Conservation (phyloP, 495 filamentous ascomycete genomes). For the Aspergillus mulundensis region DNA sequence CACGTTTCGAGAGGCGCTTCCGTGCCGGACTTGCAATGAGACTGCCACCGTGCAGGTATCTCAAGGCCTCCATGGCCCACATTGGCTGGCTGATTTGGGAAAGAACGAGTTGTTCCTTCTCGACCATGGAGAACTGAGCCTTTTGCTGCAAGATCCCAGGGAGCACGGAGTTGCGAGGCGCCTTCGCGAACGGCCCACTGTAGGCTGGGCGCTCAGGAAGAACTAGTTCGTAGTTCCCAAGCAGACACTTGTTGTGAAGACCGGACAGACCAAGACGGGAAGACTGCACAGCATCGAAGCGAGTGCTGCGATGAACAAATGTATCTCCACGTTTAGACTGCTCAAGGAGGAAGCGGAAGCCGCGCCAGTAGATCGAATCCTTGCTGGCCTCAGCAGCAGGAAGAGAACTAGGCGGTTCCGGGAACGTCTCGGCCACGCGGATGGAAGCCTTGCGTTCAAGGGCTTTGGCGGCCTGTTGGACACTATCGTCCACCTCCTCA, state of each 20-base stretch:
- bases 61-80: constrained; percentile 78
- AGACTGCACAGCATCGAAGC: constrained; percentile 86
- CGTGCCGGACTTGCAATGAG: constrained; percentile 73
- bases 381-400: constrained; percentile 42
- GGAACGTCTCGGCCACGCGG: constrained; percentile 60
- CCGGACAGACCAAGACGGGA: constrained; percentile 63
- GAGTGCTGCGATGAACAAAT: constrained; percentile 75
- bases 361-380: constrained; percentile 88
- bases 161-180: constrained; percentile 49
- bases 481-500: constrained; percentile 32
- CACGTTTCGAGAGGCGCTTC: constrained; percentile 47
- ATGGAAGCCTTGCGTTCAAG: constrained; percentile 66
- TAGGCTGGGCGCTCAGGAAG: constrained; percentile 44
- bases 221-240: constrained; percentile 68
- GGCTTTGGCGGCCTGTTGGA: constrained; percentile 21
- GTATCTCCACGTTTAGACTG: constrained; percentile 61
- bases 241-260: constrained; percentile 65
- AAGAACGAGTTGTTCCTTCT: constrained; percentile 76
- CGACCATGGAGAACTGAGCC: constrained; percentile 49
- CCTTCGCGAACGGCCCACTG: constrained; percentile 48
- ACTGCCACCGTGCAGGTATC: constrained; percentile 72
- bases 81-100: constrained; percentile 67
- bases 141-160: constrained; percentile 39
- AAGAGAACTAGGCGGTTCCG: constrained; percentile 32
- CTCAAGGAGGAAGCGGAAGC: constrained; percentile 68